A percentile compares a stretch with the other conserved stretches of the same genome.
Conservation (phyloP, 2,329 filamentous ascomycete species). For the Dactylella cylindrospora region DNA sequence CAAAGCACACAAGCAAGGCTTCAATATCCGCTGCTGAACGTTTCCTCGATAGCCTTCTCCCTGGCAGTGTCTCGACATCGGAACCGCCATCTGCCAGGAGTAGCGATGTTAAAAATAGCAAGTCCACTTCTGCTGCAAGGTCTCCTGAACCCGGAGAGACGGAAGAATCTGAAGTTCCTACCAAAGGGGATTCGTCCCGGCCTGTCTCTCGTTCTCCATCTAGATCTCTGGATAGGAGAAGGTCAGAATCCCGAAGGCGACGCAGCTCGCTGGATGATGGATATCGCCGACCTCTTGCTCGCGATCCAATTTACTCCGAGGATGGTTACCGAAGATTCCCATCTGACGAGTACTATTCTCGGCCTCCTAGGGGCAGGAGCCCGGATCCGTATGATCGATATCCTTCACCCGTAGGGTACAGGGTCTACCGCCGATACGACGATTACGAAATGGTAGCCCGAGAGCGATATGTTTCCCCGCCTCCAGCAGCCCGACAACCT, state of each 20-base stretch:
- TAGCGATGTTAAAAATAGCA: slow-evolving; percentile 9
- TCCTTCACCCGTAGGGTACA: slow-evolving; percentile 22
- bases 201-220: slow-evolving; percentile 12
- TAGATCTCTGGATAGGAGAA: slow-evolving; percentile 23
- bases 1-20: slow-evolving; percentile 34
- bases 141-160: slow-evolving; percentile 7
- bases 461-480: slow-evolving; percentile 19
- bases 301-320: slow-evolving; percentile 20
- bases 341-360: slow-evolving; percentile 20
- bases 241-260: slow-evolving; percentile 21
- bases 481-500: neutral
- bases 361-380: slow-evolving; percentile 7
- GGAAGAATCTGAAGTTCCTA: slow-evolving; percentile 23
- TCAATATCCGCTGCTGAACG: slow-evolving; percentile 42
- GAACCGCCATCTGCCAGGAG: neutral
- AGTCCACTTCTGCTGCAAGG: neutral
- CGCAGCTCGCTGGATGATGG: slow-evolving; percentile 21
- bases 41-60: slow-evolving; percentile 37
- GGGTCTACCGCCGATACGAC: slow-evolving; percentile 23
- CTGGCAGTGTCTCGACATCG: neutral
- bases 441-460: slow-evolving; percentile 24
- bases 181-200: neutral
- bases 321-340: slow-evolving; percentile 18
- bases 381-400: slow-evolving; percentile 24
- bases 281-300: slow-evolving; percentile 17